Percentiles rank a stretch among this genome's conserved stretches.
Conservation (phyloP, 768 basidiomycete species). For the Myochromella boudieri region DNA sequence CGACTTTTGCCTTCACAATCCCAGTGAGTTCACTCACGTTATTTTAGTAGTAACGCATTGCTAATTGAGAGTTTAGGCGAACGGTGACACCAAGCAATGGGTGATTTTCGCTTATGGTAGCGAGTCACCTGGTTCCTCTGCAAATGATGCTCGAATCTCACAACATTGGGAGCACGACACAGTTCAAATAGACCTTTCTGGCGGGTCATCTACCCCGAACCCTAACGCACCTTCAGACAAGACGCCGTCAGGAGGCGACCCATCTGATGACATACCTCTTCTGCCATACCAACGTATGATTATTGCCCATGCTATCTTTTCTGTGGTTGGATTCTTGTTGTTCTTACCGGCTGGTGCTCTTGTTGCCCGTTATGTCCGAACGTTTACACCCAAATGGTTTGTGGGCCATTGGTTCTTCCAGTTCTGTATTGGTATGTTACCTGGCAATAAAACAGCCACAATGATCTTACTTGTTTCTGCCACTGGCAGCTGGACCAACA, state of each 20-base stretch:
- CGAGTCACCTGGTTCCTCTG: slow-evolving; percentile 45
- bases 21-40: slow-evolving; percentile 46
- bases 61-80: slow-evolving; percentile 44
- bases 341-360: slow-evolving; percentile 54
- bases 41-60: slow-evolving; percentile 1
- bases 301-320: slow-evolving; percentile 55
- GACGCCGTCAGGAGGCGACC: slow-evolving; percentile 18
- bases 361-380: slow-evolving; percentile 53
- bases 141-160: slow-evolving; percentile 40
- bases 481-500: slow-evolving; percentile 37
- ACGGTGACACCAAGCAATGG: slow-evolving; percentile 35
- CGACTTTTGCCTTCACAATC: slow-evolving; percentile 51
- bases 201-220: slow-evolving; percentile 23
- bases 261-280: slow-evolving; percentile 34
- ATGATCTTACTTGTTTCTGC: slow-evolving; percentile 17
- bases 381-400: slow-evolving; percentile 51
- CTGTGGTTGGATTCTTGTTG: slow-evolving; percentile 48
- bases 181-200: slow-evolving; percentile 46
- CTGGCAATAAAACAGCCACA: too few species aligned
- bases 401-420: slow-evolving; percentile 50
- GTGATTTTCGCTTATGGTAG: slow-evolving; percentile 64
- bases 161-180: slow-evolving; percentile 49
- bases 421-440: slow-evolving; percentile 42
- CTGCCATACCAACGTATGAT: slow-evolving; percentile 48
- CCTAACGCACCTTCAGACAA: neutral